Evolutionary conservation across 495 filamentous ascomycete species (phyloP).

Genomic region (Neurospora sp.): DNA sequence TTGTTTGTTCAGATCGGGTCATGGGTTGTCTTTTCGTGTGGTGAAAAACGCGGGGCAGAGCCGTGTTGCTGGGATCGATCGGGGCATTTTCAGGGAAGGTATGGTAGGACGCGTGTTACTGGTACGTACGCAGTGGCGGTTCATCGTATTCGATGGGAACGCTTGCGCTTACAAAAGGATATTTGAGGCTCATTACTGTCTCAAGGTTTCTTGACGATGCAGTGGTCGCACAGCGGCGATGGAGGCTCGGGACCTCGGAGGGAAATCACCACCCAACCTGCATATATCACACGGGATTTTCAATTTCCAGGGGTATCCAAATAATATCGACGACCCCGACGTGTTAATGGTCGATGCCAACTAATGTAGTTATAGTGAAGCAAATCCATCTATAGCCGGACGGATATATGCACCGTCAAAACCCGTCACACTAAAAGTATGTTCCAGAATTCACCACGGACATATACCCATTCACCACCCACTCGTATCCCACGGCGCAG

Average conservation of each 20-base stretch:
- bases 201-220: neutral
- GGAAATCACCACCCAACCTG: neutral
- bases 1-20: neutral
- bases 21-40: neutral
- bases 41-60: neutral
- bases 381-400: neutral
- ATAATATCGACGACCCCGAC: neutral
- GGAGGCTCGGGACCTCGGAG: neutral
- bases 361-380: neutral
- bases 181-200: neutral
- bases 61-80: neutral
- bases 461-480: neutral
- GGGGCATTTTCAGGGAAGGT: neutral
- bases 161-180: neutral
- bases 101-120: neutral
- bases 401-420: neutral
- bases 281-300: neutral
- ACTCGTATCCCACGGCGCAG: neutral
- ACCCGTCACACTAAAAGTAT: neutral
- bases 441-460: neutral
- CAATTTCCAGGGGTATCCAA: neutral
- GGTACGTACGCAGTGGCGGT: neutral
- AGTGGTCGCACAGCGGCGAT: neutral
- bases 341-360: neutral
- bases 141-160: neutral